A percentile compares a stretch with the other conserved stretches of the same genome.
Evolutionary conservation across 768 basidiomycete genomes (phyloP).

Genomic region (Lentinula sp.): DNA sequence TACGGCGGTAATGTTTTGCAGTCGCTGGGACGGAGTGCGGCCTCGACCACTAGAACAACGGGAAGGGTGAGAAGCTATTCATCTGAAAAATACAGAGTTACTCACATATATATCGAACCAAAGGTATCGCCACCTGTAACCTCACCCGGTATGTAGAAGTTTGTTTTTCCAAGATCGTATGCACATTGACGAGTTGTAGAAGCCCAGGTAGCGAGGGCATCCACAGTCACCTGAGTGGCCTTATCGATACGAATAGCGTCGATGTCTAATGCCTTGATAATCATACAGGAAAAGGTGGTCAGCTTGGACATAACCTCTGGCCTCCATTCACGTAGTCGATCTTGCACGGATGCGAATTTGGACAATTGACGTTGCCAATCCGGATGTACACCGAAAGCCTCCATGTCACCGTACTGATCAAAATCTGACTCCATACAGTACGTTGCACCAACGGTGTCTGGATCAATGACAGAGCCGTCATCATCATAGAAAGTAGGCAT

Average conservation of each 20-base stretch:
- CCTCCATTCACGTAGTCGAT: constrained; percentile 92
- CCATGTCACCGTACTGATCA: constrained; percentile 95
- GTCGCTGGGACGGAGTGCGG: constrained; percentile 67
- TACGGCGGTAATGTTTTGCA: constrained; percentile 62
- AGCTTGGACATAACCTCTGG: constrained; percentile 75
- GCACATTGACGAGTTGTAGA: constrained; percentile 73
- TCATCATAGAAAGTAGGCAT: constrained; percentile 80
- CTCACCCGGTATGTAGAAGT: constrained; percentile 90
- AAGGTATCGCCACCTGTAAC: constrained; percentile 93
- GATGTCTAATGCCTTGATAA: constrained; percentile 82
- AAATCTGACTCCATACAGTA: constrained; percentile 85
- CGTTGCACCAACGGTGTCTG: not conserved
- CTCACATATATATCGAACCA: constrained; percentile 79
- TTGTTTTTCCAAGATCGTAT: constrained; percentile 63
- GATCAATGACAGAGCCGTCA: constrained; percentile 35
- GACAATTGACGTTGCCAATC: constrained; percentile 7
- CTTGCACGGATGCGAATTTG: constrained; percentile 77
- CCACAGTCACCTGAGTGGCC: constrained; percentile 85
- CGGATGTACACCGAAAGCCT: constrained; percentile 89
- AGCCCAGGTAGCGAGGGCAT: constrained; percentile 75
- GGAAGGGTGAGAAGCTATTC: not conserved
- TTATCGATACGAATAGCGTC: constrained; percentile 97
- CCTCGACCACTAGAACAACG: constrained; percentile 66
- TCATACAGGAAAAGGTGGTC: constrained; percentile 76
- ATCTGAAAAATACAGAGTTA: constrained; percentile 7